Evolutionary conservation across 176 grass and related monocot species (phyloP).

Genomic region (Avena eriantha): DNA sequence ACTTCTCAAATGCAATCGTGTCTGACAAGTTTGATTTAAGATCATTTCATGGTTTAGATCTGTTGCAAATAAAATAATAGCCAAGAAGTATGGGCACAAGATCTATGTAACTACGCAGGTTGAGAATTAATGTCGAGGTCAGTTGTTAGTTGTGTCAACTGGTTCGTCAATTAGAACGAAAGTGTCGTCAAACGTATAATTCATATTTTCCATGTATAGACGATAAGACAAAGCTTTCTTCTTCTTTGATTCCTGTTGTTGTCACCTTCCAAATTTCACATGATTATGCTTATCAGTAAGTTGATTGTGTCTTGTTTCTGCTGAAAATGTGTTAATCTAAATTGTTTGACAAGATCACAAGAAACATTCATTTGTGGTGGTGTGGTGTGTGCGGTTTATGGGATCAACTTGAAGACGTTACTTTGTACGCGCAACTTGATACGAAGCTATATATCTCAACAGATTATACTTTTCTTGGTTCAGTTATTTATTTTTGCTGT

Average conservation of each 20-base stretch:
- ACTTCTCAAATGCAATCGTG: not conserved
- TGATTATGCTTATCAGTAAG: constrained; percentile 18
- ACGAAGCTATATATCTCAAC: not conserved
- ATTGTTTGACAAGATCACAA: constrained; percentile 19
- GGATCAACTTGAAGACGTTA: not conserved
- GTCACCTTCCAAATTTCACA: constrained; percentile 2
- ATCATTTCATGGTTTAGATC: not conserved
- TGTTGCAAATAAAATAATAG: not conserved
- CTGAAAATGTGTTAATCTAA: not conserved
- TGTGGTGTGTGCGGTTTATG: not conserved
- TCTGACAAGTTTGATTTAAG: constrained; percentile 20
- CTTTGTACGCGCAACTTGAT: not conserved
- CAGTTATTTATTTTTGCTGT: not conserved
- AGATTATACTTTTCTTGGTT: constrained; percentile 1
- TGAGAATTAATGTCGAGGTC: not conserved
- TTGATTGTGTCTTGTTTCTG: not conserved
- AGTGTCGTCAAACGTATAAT: not conserved
- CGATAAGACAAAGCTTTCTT: not conserved
- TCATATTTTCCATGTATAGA: not conserved
- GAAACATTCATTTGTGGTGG: constrained; percentile 23
- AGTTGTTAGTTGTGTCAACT: not conserved
- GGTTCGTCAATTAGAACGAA: not conserved
- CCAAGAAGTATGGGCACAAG: not conserved
- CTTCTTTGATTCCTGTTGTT: not conserved
- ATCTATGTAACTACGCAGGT: constrained; percentile 6